Percentiles rank a stretch among this genome's conserved stretches.
Conservation (phyloP, 352 stramenopile species). For the Phytophthora pisi region DNA sequence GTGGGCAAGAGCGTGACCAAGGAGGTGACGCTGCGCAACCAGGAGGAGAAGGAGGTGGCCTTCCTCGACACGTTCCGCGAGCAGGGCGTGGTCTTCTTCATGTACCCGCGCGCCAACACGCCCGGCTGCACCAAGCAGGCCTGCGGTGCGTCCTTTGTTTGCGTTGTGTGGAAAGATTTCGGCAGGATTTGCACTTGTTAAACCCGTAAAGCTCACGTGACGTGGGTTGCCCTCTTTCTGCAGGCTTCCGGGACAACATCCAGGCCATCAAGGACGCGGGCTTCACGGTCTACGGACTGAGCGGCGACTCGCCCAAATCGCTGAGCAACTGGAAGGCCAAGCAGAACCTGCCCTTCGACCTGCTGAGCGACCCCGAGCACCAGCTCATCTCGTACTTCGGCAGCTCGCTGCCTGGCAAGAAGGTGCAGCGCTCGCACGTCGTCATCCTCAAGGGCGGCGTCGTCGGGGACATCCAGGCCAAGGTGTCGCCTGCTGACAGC, state of each 20-base stretch:
- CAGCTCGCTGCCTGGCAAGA: slow-evolving; percentile 76
- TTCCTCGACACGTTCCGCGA: slow-evolving; percentile 80
- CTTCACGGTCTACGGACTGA: slow-evolving; percentile 83
- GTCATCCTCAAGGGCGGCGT: slow-evolving; percentile 81
- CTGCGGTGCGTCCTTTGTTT: slow-evolving; percentile 51
- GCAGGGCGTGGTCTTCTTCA: slow-evolving; percentile 87
- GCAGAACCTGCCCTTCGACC: slow-evolving; percentile 76
- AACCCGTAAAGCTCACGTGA: slow-evolving; percentile 15
- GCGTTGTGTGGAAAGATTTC: slow-evolving; percentile 9
- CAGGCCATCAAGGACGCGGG: slow-evolving; percentile 81
- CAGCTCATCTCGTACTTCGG: slow-evolving; percentile 89
- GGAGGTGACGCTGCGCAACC: slow-evolving; percentile 76
- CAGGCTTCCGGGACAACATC: slow-evolving; percentile 87
- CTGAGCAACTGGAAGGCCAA: slow-evolving; percentile 84
- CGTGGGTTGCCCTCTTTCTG: slow-evolving; percentile 7
- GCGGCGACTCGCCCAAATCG: slow-evolving; percentile 73
- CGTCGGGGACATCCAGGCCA: slow-evolving; percentile 78
- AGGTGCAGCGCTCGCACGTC: slow-evolving; percentile 87
- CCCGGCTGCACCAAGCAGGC: slow-evolving; percentile 89
- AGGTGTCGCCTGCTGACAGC: slow-evolving; percentile 79
- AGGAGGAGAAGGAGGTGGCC: slow-evolving; percentile 61
- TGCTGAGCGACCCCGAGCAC: slow-evolving; percentile 83
- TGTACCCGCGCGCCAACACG: slow-evolving; percentile 89
- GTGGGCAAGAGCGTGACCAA: slow-evolving; percentile 60
- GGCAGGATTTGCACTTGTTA: slow-evolving; percentile 10